phyloP scores from a whole-genome alignment of 306 rosid genomes.

The Rosa chinensis region DNA sequence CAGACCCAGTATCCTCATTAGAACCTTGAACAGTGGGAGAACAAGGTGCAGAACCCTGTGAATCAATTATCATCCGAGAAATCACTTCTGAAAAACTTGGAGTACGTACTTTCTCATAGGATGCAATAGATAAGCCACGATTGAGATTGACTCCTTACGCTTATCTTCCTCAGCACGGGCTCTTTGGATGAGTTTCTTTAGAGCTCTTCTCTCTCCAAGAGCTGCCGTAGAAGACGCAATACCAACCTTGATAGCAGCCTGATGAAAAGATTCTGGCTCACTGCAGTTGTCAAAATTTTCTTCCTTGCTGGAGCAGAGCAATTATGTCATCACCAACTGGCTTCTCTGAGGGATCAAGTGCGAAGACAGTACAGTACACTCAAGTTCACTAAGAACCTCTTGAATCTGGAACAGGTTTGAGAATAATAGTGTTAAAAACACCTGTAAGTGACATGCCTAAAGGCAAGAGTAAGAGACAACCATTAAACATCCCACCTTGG shows the following conservation, averaged over 20 bases:
- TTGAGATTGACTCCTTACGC: conserved; percentile 95
- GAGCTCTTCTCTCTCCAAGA: conserved; percentile 93
- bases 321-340: conserved; percentile 83
- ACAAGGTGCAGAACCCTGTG: conserved; percentile 96
- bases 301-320: conserved; percentile 85
- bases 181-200: conserved; percentile 83
- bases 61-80: conserved; percentile 46
- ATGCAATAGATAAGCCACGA: conserved; percentile 86
- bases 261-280: conserved; percentile 93
- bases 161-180: conserved; percentile 95
- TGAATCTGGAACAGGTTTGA: conserved; percentile 56
- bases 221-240: conserved; percentile 91
- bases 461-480: conserved; percentile 8
- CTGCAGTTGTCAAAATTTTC: conserved; percentile 61
- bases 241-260: conserved; percentile 88
- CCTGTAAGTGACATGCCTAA: conserved; percentile 11
- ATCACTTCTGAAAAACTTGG: conserved; percentile 90
- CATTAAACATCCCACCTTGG: background rate
- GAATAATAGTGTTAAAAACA: conserved; percentile 19
- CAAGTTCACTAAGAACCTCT: conserved; percentile 70
- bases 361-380: conserved; percentile 48
- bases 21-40: conserved; percentile 85
- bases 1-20: conserved; percentile 51
- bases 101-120: conserved; percentile 94
- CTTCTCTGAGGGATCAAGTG: conserved; percentile 84